Base-by-base conservation (phyloP, 495 filamentous ascomycete genomes). In the Amphirosellinia nigrospora region DNA sequence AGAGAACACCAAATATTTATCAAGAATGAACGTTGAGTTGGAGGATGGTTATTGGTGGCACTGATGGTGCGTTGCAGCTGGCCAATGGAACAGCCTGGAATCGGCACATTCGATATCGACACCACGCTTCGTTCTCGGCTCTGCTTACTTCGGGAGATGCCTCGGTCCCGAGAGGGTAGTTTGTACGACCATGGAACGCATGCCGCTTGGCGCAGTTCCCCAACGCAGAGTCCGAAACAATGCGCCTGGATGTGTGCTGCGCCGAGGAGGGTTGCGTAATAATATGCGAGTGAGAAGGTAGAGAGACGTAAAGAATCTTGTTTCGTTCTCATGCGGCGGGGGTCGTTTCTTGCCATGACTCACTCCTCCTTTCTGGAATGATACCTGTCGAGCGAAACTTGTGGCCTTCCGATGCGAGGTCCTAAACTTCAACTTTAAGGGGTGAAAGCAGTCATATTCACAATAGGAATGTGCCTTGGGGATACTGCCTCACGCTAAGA, bases 121-220 rank as follows among this genome's bases (percentile, higher is more conserved):
- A 53, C 16, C 50, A 53, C n/a, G 50, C 26, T 19, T 28, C n/a
- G 28, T 23, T 53, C 3, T 26, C 30, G 4, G 50, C 10, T 16
- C 11, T 53, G 50, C 50, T 53, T 53, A 53, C 50, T 53, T 53
- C 50, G 64, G 58, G 21, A 9, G 45, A 36, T 28, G 21, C n/a
- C n/a, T 66, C 64, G 64, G 64, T 66, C 64, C 64, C 64, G 64
- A 66, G 52, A 19, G 26, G 43, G 4, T n/a, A 7, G 4, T 2
- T 8, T 39, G 36, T 28, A 6, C 13, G 36, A 61, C 58, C 7
- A 5, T 41, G 58, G 36, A 15, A 7, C 11, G 34, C 10, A 64
- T 63, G 39, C 19, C 21, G 26, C 23, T 32, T 21, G 38, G 23
- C 66, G 66, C 66, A 69, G 3, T 52, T 55, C 66, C 66, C 66